phyloP scores from a whole-genome alignment of 106 monocot species.

The Gastrodia elata region DNA sequence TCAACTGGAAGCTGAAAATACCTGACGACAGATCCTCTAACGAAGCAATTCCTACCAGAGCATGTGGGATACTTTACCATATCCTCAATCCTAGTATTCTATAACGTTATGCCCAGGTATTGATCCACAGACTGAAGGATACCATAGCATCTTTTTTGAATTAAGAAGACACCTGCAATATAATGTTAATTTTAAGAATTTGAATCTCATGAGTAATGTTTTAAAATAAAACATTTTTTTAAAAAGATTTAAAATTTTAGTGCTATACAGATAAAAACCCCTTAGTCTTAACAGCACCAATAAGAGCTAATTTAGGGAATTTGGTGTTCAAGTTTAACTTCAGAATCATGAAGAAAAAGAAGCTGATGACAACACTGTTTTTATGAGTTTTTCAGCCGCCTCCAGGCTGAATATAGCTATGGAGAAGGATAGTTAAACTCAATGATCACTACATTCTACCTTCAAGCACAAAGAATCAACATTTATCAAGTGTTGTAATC shows the following conservation, averaged over 20 bases:
- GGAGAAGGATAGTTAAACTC: slow-evolving; percentile 9
- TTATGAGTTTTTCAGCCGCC: slow-evolving; percentile 7
- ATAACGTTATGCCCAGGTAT: slow-evolving; percentile 17
- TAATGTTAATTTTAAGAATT: too few species aligned
- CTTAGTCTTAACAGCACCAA: too few species aligned
- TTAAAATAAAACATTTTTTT: too few species aligned
- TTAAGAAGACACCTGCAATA: too few species aligned
- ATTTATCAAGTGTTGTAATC: too few species aligned
- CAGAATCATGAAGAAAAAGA: background rate
- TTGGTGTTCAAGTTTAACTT: slow-evolving; percentile 2
- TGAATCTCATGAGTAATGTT: too few species aligned
- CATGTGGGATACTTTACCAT: too few species aligned
- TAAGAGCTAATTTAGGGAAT: background rate
- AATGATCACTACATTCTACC: background rate
- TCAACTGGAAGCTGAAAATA: slow-evolving; percentile 86
- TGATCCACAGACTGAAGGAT: slow-evolving; percentile 14
- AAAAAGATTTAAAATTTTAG: too few species aligned
- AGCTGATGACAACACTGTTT: slow-evolving; percentile 5
- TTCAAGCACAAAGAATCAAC: too few species aligned
- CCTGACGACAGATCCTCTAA: slow-evolving; percentile 73
- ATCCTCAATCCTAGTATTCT: slow-evolving; percentile 12
- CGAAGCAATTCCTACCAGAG: slow-evolving; percentile 83
- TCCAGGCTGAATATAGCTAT: background rate
- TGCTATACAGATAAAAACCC: too few species aligned
- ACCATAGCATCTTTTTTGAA: too few species aligned